Evolutionary conservation across 345 rosid genomes (phyloP).

Genomic region (Eucalyptus pumila): DNA sequence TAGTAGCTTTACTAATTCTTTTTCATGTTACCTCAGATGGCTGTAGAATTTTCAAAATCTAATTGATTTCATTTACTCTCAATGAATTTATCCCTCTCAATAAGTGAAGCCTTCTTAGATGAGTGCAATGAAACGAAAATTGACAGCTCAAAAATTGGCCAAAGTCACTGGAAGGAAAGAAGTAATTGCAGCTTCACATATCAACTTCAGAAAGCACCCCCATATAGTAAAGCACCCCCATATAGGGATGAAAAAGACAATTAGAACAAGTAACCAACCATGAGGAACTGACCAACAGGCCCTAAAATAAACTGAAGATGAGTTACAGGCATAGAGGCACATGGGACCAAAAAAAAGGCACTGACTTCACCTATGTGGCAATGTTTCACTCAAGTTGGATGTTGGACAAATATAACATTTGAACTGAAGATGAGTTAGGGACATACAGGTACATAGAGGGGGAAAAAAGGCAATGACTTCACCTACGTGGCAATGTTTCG

Average conservation of each 20-base stretch:
- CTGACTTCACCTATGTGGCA: constrained; percentile 50
- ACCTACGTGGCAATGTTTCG: constrained; percentile 90
- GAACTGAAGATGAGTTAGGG: constrained; percentile 1
- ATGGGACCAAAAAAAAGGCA: neutral
- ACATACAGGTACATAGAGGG: neutral
- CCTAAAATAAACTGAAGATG: neutral
- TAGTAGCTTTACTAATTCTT: neutral
- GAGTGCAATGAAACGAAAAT: neutral
- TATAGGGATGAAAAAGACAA: neutral
- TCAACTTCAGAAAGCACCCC: neutral
- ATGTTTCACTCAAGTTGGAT: constrained; percentile 81
- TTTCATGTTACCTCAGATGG: neutral
- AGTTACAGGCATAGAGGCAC: neutral
- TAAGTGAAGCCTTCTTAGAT: neutral
- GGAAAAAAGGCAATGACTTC: neutral
- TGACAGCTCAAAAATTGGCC: neutral
- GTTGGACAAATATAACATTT: constrained; percentile 64
- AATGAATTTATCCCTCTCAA: neutral
- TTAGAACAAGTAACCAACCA: neutral
- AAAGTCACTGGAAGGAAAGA: neutral
- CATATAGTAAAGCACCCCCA: neutral
- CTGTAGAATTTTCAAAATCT: neutral
- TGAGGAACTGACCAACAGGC: neutral
- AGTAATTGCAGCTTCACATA: neutral
- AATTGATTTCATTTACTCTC: neutral